Evolutionary conservation across 225 moss, liverwort and hornwort genomes (phyloP).

Genomic region (Pseudisothecium myosuroides): DNA sequence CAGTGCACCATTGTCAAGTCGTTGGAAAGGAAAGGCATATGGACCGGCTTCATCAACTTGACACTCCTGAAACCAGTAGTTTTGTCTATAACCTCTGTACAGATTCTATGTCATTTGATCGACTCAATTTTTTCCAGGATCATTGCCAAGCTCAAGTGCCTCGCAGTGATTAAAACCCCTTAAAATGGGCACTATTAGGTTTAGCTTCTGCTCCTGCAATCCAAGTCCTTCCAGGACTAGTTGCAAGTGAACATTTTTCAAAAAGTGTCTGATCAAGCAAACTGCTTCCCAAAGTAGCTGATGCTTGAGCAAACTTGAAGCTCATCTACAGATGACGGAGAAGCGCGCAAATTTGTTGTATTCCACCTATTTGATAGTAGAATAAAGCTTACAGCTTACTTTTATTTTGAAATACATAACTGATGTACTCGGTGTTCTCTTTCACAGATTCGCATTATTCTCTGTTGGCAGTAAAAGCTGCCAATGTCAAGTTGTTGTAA

Average conservation of each 20-base stretch:
- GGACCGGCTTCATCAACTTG: background rate
- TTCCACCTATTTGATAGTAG: background rate
- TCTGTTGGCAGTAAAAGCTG: background rate
- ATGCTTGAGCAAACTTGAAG: conserved; percentile 3
- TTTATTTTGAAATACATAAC: background rate
- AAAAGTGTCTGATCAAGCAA: background rate
- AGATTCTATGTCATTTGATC: conserved; percentile 4
- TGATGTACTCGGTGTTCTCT: background rate
- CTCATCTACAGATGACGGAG: conserved; percentile 4
- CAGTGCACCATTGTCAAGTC: background rate
- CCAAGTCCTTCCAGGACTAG: background rate
- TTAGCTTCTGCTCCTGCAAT: conserved; percentile 8
- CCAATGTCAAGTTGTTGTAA: background rate
- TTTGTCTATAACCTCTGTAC: conserved; percentile 20
- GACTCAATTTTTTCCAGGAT: conserved; percentile 3
- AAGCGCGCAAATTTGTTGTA: background rate
- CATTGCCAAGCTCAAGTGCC: background rate
- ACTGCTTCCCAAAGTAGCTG: background rate
- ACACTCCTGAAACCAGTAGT: background rate
- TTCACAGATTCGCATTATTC: background rate
- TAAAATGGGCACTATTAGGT: background rate
- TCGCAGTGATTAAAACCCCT: background rate
- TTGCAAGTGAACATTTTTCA: conserved; percentile 1
- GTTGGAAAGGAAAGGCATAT: background rate
- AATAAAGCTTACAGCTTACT: conserved; percentile 1